phyloP scores from a whole-genome alignment of 345 rosid species.

The Passiflora organensis region DNA sequence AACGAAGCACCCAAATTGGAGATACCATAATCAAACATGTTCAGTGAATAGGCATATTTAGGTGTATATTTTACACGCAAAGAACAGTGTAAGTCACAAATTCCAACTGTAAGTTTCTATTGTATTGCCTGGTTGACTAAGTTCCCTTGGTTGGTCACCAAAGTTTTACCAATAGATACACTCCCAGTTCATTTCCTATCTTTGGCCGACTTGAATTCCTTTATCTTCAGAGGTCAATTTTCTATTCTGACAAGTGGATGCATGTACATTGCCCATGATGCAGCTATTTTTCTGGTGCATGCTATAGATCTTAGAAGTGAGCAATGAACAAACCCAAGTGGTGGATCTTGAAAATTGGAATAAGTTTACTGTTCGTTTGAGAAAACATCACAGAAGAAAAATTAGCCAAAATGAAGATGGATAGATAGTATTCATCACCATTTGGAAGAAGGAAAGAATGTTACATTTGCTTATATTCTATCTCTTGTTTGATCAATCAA shows the following conservation, averaged over 20 bases:
- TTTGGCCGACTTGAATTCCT: no score
- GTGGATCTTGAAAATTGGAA: no score
- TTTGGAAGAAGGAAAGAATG: neutral
- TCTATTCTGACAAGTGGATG: no score
- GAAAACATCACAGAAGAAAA: neutral
- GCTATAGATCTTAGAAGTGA: no score
- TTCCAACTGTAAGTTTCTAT: neutral
- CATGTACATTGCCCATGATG: no score
- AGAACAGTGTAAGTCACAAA: neutral
- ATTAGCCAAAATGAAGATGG: neutral
- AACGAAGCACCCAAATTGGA: slow-evolving; percentile 13
- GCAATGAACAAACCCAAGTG: no score
- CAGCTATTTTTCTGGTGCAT: no score
- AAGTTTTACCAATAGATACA: slow-evolving; percentile 3
- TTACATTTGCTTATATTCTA: slow-evolving; percentile 2
- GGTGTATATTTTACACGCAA: neutral
- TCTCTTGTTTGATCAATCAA: slow-evolving; percentile 11
- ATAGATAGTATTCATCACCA: neutral
- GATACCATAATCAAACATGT: no score
- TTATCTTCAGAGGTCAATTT: no score
- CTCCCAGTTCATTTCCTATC: neutral
- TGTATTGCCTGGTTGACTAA: neutral
- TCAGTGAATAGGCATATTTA: slow-evolving; percentile 8
- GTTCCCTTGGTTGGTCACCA: slow-evolving; percentile 9
- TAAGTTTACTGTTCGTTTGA: neutral